These are phyloP conservation scores for Phialophora chinensis DNA, from an alignment of 2,329 filamentous ascomycete species.

Conservation along the genomic window DNA sequence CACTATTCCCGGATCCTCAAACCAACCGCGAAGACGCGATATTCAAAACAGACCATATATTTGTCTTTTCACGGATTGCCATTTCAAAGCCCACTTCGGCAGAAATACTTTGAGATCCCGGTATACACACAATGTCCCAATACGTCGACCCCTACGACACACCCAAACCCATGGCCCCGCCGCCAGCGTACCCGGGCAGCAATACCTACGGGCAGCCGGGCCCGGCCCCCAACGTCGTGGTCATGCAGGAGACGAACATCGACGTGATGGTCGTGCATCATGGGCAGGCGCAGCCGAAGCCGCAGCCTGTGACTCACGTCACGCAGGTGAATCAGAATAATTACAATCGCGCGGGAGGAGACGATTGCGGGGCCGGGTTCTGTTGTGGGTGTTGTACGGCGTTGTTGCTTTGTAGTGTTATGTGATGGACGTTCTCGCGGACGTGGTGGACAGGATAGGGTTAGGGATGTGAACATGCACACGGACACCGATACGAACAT, in stretches of 20 bases:
- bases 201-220: not conserved
- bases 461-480: too few relatives aligned
- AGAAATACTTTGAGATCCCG: too few relatives aligned
- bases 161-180: not conserved
- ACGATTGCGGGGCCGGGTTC: constrained; percentile 1
- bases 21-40: not conserved
- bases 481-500: too few relatives aligned
- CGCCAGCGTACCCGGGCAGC: not conserved
- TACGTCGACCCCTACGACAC: constrained; percentile 3
- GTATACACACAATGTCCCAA: not conserved
- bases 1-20: too few relatives aligned
- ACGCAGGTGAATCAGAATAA: constrained; percentile 3
- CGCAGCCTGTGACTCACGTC: not conserved
- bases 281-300: not conserved
- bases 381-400: constrained; percentile 2
- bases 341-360: not conserved
- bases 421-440: not conserved
- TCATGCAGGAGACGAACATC: not conserved
- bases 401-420: constrained; percentile 2
- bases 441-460: too few relatives aligned
- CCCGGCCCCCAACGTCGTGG: not conserved
- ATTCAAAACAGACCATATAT: not conserved
- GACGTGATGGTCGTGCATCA: not conserved
- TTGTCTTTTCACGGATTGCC: too few relatives aligned
- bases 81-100: too few relatives aligned